Evolutionary conservation across 805 yeast genomes (phyloP).

Genomic region (Kuraishia hungarica): DNA sequence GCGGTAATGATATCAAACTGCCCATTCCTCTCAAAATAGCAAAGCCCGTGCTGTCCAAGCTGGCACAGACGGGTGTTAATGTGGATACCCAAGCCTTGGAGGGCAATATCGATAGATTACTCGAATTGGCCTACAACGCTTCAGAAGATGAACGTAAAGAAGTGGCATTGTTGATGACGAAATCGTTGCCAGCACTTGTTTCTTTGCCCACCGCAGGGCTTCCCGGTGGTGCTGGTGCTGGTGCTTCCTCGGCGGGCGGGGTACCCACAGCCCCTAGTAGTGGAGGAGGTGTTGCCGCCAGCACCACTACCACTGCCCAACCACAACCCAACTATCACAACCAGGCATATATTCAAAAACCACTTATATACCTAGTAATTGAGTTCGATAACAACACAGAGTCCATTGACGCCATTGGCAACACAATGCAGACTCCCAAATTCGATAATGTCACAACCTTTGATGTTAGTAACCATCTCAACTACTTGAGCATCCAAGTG

Average conservation of each 20-base stretch:
- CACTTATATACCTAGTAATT: conserved; percentile 75
- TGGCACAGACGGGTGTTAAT: conserved; percentile 48
- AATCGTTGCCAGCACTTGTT: conserved; percentile 36
- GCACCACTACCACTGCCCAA: neutral
- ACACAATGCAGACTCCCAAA: conserved; percentile 66
- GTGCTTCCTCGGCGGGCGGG: neutral
- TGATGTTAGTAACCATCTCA: conserved; percentile 62
- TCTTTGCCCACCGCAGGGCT: conserved; percentile 25
- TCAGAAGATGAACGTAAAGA: conserved; percentile 9
- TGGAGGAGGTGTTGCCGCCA: too few species aligned
- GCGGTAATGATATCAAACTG: conserved; percentile 55
- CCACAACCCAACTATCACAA: conserved; percentile 46
- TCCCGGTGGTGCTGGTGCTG: conserved; percentile 5
- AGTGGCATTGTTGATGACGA: conserved; percentile 13
- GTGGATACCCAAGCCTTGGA: conserved; percentile 22
- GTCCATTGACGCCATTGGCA: conserved; percentile 78
- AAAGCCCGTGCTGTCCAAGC: conserved; percentile 52
- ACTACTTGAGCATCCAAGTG: conserved; percentile 64
- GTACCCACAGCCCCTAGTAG: too few species aligned
- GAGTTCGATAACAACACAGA: conserved; percentile 95
- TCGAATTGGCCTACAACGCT: conserved; percentile 5
- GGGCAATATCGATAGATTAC: conserved; percentile 22
- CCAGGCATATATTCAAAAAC: conserved; percentile 51
- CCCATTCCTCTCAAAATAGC: conserved; percentile 67
- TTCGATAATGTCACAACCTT: conserved; percentile 89